Evolutionary conservation across 495 filamentous ascomycete species (phyloP).

Genomic region (Venustampulla echinocandica): DNA sequence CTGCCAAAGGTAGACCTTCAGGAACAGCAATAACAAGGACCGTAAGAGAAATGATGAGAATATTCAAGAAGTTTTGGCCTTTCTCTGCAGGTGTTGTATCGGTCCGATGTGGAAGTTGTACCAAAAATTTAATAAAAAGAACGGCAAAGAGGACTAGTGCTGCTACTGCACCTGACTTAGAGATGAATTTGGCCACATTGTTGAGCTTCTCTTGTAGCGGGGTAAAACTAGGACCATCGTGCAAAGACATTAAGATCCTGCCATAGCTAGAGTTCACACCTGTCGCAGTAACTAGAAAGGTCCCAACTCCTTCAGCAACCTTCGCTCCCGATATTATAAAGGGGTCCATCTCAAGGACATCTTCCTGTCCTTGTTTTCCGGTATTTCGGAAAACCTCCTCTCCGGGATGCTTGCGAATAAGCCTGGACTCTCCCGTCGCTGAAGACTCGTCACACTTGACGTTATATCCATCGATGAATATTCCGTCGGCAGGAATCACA

Average conservation of each 20-base stretch:
- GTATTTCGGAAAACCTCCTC: constrained; percentile 78
- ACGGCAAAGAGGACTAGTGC: constrained; percentile 78
- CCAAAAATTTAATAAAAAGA: constrained; percentile 80
- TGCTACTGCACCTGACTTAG: constrained; percentile 74
- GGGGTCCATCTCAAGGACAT: constrained; percentile 73
- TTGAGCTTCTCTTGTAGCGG: constrained; percentile 87
- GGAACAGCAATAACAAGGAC: constrained; percentile 90
- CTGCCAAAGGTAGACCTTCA: constrained; percentile 89
- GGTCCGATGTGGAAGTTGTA: constrained; percentile 46
- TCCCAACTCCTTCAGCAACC: constrained; percentile 77
- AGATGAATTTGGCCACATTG: constrained; percentile 78
- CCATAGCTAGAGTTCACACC: constrained; percentile 78
- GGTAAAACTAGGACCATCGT: constrained; percentile 76
- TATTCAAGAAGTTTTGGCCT: constrained; percentile 76
- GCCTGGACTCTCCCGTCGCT: constrained; percentile 77
- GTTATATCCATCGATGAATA: constrained; percentile 64
- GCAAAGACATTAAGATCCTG: constrained; percentile 83
- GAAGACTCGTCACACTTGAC: constrained; percentile 74
- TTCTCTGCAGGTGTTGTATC: constrained; percentile 57
- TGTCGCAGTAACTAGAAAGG: constrained; percentile 73
- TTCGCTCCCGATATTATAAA: constrained; percentile 89
- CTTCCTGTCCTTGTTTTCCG: constrained; percentile 59
- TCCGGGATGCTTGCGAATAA: constrained; percentile 60
- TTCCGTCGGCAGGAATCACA: constrained; percentile 71
- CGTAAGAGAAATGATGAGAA: constrained; percentile 88